These are phyloP conservation scores for Cucurbitaria berberidis DNA, from an alignment of 2,329 filamentous ascomycete species.

Conservation along the genomic window DNA sequence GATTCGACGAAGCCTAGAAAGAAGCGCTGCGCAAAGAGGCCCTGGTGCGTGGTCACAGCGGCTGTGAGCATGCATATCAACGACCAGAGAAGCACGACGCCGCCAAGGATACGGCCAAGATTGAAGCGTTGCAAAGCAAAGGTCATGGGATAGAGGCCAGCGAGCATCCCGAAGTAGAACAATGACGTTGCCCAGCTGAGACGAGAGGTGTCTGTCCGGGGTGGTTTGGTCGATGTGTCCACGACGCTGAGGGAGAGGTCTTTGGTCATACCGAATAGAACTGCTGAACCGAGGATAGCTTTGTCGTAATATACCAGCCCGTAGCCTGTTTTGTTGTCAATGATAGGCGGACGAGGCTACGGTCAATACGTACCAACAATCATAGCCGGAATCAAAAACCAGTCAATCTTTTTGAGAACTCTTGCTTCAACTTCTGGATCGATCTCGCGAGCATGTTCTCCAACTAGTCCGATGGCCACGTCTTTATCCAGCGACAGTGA, in stretches of 20 bases:
- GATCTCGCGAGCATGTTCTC: constrained; percentile 60
- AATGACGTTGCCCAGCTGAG: constrained; percentile 79
- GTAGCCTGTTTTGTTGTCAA: constrained; percentile 53
- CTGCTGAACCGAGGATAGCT: constrained; percentile 75
- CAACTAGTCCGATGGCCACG: constrained; percentile 65
- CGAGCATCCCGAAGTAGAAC: constrained; percentile 82
- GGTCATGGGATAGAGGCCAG: constrained; percentile 75
- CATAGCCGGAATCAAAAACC: constrained; percentile 72
- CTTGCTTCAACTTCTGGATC: constrained; percentile 62
- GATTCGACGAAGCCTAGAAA: constrained; percentile 63
- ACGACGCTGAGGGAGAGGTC: constrained; percentile 68
- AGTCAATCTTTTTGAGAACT: constrained; percentile 70
- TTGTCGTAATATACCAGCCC: constrained; percentile 76
- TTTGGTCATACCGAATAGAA: constrained; percentile 76
- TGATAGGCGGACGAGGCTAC: neutral
- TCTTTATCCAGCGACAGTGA: constrained; percentile 55
- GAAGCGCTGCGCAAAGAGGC: constrained; percentile 64
- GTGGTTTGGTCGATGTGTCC: constrained; percentile 58
- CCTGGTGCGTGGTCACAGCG: constrained; percentile 66
- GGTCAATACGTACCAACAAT: constrained; percentile 38
- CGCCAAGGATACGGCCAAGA: constrained; percentile 68
- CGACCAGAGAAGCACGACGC: constrained; percentile 69
- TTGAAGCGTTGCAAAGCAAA: constrained; percentile 73
- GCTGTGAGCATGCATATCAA: constrained; percentile 72
- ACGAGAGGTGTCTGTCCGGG: constrained; percentile 67